phyloP scores from a whole-genome alignment of 768 basidiomycete genomes.

The Pisolithus tinctorius region DNA sequence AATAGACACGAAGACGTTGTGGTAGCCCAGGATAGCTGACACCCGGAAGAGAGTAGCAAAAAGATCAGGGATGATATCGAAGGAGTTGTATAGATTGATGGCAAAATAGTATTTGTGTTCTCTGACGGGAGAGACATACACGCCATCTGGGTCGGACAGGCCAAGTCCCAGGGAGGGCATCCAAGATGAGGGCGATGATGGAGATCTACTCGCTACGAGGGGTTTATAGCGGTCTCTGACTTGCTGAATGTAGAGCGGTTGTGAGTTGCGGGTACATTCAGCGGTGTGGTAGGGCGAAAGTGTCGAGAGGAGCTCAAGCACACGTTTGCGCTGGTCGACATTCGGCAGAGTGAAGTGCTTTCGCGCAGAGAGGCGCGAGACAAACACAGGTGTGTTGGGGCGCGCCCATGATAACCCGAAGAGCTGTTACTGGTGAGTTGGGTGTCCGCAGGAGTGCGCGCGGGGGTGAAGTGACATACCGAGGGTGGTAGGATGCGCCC shows the following conservation, averaged over 20 bases:
- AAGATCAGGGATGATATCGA: constrained; percentile 96
- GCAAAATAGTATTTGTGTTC: constrained; percentile 99
- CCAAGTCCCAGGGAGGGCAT: constrained; percentile 45
- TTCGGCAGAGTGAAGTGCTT: constrained; percentile 72
- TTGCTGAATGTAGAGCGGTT: constrained; percentile 81
- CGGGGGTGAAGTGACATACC: constrained; percentile 16
- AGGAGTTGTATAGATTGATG: constrained; percentile 99
- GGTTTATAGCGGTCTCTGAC: constrained; percentile 78
- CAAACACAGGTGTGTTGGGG: constrained; percentile 42
- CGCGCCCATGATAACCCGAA: constrained; percentile 44
- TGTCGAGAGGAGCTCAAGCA: constrained; percentile 80
- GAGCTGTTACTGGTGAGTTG: constrained; percentile 10
- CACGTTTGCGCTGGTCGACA: constrained; percentile 73
- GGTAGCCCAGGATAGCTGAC: constrained; percentile 86
- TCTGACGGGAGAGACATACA: constrained; percentile 34
- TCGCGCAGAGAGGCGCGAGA: constrained; percentile 45
- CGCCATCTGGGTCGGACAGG: constrained; percentile 33
- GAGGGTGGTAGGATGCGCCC: constrained; percentile 39
- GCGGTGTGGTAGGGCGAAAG: constrained; percentile 90
- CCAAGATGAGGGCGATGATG: constrained; percentile 55
- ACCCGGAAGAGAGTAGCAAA: constrained; percentile 95
- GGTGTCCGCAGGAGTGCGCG: background rate
- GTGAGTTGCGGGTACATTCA: constrained; percentile 81
- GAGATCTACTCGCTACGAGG: constrained; percentile 66
- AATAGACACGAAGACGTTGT: constrained; percentile 97